Evolutionary conservation across 139 green algal species (phyloP), one percentile per base, ranked within the genome.

Genomic region (Haematococcus lacustris): DNA sequence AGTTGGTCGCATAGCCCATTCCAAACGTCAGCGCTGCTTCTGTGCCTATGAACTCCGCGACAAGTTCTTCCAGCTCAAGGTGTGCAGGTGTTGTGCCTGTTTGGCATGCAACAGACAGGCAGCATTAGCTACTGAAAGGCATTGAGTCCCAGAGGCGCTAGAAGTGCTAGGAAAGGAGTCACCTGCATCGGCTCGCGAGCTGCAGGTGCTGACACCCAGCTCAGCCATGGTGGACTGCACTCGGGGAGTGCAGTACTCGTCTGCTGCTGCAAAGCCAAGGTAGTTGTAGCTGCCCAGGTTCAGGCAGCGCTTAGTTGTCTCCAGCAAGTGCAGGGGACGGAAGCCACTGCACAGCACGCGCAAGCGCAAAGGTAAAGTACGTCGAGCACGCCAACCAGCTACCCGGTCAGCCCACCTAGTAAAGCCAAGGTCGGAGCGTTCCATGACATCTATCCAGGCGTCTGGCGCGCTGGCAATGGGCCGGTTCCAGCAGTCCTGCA

Each of bases 221-320:
- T 80, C 23, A 17, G 83, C 47, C 62, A 97, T 59, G 0, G 85
- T 86, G 0, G 90, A 66, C 43, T 92, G 65, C 4, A 96, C 94
- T 0, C 86, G 74, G 0, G 90, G 92, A 0, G 96, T 99, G 88
- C 96, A 99, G 83, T 97, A 98, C 34, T 79, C 66, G 74, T 99
- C 95, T 2, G 80, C 69, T 30, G 88, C 88, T 21, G 92, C 96
- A 87, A 99, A 99, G 38, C 96, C 96, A 28, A 99, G 87, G 76
- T 99, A 99, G 84, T 99, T 99, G 79, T 99, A 99, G 3, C 86
- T 96, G 3, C 92, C 90, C 43, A 99, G 83, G 82, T 99, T 99
- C 5, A 99, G 83, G 84, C 91, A 97, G 26, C 70, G 68, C 41
- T 60, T 66, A 0, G 51, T 82, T 5, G 67, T 68, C 6, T 89